Conservation (phyloP, 1,284 basidiomycete species). For the Ganoderma sinense region DNA sequence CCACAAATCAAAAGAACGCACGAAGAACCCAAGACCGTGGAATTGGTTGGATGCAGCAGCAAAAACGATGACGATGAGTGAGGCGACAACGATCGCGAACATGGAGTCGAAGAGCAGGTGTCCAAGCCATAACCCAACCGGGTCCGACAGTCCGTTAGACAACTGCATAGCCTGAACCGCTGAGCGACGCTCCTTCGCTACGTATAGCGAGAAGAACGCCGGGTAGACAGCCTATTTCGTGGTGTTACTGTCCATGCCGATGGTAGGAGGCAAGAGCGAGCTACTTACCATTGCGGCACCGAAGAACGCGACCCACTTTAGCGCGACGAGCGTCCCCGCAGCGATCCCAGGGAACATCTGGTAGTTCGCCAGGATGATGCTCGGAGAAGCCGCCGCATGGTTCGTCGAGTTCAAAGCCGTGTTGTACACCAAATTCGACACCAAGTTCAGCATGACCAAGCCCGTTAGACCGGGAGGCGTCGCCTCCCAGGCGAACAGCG, state of each 20-base stretch:
- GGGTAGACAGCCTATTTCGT: slow-evolving; percentile 69
- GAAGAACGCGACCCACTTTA: slow-evolving; percentile 77
- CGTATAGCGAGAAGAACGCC: slow-evolving; percentile 82
- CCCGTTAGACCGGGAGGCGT: slow-evolving; percentile 60
- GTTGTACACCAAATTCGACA: slow-evolving; percentile 71
- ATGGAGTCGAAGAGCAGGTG: slow-evolving; percentile 81
- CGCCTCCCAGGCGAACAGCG: slow-evolving; percentile 72
- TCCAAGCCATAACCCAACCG: slow-evolving; percentile 80
- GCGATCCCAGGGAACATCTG: slow-evolving; percentile 60
- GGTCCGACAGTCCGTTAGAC: slow-evolving; percentile 79
- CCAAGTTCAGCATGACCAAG: slow-evolving; percentile 69
- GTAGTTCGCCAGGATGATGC: slow-evolving; percentile 63
- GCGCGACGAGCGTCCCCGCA: slow-evolving; percentile 61
- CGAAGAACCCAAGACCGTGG: slow-evolving; percentile 72
- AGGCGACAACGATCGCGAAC: slow-evolving; percentile 62
- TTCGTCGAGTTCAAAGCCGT: slow-evolving; percentile 59
- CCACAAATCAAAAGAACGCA: slow-evolving; percentile 43
- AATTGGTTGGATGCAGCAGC: slow-evolving; percentile 68
- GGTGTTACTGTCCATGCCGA: no score
- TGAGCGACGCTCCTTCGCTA: slow-evolving; percentile 70
- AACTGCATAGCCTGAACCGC: slow-evolving; percentile 82
- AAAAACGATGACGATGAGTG: slow-evolving; percentile 70
- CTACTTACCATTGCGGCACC: slow-evolving; percentile 68
- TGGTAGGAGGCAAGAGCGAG: background rate
- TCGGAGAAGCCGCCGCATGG: slow-evolving; percentile 42